These are phyloP conservation scores for Xenoacremonium recifei DNA, from an alignment of 2,329 filamentous ascomycete genomes.

Conservation along the genomic window DNA sequence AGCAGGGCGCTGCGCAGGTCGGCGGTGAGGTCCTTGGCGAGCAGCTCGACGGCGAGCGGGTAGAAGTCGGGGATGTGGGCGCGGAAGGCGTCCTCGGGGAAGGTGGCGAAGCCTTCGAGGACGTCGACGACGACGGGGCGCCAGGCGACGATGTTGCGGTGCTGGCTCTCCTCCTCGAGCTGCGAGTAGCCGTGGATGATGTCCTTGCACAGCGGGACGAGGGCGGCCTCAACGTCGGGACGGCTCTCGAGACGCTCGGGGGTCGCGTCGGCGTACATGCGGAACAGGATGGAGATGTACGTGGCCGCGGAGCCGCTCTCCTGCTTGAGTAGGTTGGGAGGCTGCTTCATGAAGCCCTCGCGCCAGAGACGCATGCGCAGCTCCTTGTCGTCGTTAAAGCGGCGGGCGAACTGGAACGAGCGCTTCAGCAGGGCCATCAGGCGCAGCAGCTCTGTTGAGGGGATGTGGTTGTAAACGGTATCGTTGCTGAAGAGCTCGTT, in stretches of 20 bases:
- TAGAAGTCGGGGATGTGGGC: slow-evolving; percentile 83
- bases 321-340: slow-evolving; percentile 95
- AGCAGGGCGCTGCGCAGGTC: slow-evolving; percentile 81
- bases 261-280: slow-evolving; percentile 92
- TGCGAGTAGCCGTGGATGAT: slow-evolving; percentile 83
- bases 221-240: slow-evolving; percentile 80
- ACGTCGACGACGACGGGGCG: slow-evolving; percentile 96
- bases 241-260: slow-evolving; percentile 79
- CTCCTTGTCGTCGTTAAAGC: slow-evolving; percentile 97
- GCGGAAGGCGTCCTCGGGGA: slow-evolving; percentile 76
- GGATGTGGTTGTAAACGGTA: slow-evolving; percentile 89
- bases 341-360: slow-evolving; percentile 99
- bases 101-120: slow-evolving; percentile 85
- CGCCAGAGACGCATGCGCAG: slow-evolving; percentile 91
- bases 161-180: slow-evolving; percentile 93
- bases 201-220: slow-evolving; percentile 93
- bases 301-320: slow-evolving; percentile 90
- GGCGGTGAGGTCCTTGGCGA: slow-evolving; percentile 75
- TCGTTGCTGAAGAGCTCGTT: slow-evolving; percentile 98
- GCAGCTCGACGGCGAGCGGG: slow-evolving; percentile 76
- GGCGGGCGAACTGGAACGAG: slow-evolving; percentile 92
- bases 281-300: slow-evolving; percentile 91
- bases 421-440: slow-evolving; percentile 95
- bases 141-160: slow-evolving; percentile 96
- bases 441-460: slow-evolving; percentile 81